These are phyloP conservation scores for Sclerotinia borealis DNA, from an alignment of 2,329 filamentous ascomycete genomes.

Conservation along the genomic window DNA sequence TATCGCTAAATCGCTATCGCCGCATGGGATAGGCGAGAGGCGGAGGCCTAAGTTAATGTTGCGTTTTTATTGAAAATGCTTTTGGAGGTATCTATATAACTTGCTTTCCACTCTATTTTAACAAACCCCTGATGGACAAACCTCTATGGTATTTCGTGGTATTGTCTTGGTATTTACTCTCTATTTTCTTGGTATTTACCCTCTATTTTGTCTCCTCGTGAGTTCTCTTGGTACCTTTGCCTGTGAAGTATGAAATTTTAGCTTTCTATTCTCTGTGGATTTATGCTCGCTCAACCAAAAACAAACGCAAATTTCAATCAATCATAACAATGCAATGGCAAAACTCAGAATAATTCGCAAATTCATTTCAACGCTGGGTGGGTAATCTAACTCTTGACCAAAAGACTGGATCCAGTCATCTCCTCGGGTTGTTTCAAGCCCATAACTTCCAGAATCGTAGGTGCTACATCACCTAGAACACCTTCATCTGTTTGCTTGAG, in stretches of 20 bases:
- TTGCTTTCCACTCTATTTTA: background rate
- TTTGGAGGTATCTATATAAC: background rate
- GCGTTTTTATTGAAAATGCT: background rate
- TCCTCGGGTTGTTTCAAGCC: constrained; percentile 82
- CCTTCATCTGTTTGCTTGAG: constrained; percentile 64
- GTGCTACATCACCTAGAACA: constrained; percentile 94
- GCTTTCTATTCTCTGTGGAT: constrained; percentile 13
- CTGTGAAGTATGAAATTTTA: constrained; percentile 15
- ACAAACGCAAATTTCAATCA: background rate
- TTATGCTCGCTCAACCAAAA: background rate
- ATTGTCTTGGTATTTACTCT: background rate
- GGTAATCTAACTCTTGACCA: constrained; percentile 57
- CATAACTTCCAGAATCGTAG: constrained; percentile 88
- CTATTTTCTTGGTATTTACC: background rate
- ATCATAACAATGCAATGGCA: constrained; percentile 7
- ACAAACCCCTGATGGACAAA: background rate
- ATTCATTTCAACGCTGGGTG: constrained; percentile 5
- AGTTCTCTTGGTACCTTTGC: constrained; percentile 29
- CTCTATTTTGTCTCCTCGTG: constrained; percentile 24
- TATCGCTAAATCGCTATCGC: no score
- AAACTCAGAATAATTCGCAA: background rate
- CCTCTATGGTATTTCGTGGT: background rate
- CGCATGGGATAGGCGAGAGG: background rate
- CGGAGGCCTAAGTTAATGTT: background rate
- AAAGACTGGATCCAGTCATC: constrained; percentile 82